Conservation (phyloP, 2,329 filamentous ascomycete genomes). For the Stemphylium vesicarium region DNA sequence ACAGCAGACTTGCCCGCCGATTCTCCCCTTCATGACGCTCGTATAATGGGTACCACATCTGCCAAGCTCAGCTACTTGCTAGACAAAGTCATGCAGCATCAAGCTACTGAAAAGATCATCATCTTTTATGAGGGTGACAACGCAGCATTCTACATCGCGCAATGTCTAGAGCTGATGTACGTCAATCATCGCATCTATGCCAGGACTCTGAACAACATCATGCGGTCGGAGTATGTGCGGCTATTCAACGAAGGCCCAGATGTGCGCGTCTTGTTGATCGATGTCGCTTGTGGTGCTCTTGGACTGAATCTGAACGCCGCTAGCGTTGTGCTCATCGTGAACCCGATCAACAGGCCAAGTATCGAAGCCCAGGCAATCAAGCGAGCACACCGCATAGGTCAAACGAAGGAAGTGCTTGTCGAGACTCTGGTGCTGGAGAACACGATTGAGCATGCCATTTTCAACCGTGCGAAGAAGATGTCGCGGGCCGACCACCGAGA, state of each 20-base stretch:
- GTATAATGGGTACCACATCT: constrained; percentile 79
- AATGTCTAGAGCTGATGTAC: constrained; percentile 75
- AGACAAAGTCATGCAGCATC: constrained; percentile 71
- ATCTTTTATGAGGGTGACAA: constrained; percentile 93
- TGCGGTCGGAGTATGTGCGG: constrained; percentile 76
- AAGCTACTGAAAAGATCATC: constrained; percentile 81
- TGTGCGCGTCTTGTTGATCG: constrained; percentile 85
- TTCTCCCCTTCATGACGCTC: constrained; percentile 65
- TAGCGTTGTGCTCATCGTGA: constrained; percentile 86
- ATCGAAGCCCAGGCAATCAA: constrained; percentile 92
- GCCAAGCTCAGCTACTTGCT: constrained; percentile 87
- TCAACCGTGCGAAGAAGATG: constrained; percentile 76
- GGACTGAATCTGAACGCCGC: constrained; percentile 85
- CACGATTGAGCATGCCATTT: constrained; percentile 85
- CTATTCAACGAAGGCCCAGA: constrained; percentile 74
- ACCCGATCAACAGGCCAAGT: constrained; percentile 82
- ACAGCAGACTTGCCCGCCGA: constrained; percentile 44
- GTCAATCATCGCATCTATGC: constrained; percentile 72
- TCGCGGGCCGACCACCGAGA: constrained; percentile 64
- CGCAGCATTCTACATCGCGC: constrained; percentile 82
- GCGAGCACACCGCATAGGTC: constrained; percentile 85
- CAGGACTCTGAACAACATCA: constrained; percentile 64
- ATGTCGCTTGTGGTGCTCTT: constrained; percentile 86
- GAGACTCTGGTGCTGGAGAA: constrained; percentile 82
- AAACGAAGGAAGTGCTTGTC: constrained; percentile 77